These are phyloP conservation scores for Bathelium albidoporum DNA, from an alignment of 495 filamentous ascomycete genomes.

Conservation along the genomic window DNA sequence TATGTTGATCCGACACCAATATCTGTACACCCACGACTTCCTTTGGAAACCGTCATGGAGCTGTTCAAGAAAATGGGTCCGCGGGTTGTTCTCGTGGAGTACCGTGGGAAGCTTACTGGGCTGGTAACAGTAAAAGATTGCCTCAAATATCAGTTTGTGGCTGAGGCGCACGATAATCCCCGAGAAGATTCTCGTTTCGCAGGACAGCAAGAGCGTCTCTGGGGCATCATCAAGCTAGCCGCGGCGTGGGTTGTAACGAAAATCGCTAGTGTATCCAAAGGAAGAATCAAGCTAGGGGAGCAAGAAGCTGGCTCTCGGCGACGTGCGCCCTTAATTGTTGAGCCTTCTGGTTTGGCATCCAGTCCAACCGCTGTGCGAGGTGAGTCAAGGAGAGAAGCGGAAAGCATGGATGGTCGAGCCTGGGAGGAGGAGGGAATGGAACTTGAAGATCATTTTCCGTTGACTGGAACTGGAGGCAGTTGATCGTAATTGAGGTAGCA, in stretches of 20 bases:
- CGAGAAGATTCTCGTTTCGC: constrained; percentile 35
- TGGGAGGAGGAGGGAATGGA: constrained; percentile 2
- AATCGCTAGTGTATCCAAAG: background rate
- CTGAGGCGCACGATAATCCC: constrained; percentile 78
- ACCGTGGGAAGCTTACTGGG: constrained; percentile 69
- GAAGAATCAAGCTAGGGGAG: background rate
- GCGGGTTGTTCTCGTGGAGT: constrained; percentile 84
- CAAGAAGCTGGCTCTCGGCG: background rate
- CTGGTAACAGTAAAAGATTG: constrained; percentile 96
- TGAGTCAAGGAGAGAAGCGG: background rate
- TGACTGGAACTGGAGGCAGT: background rate
- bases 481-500: background rate
- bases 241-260: constrained; percentile 21
- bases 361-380: background rate
- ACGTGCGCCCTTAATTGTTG: background rate
- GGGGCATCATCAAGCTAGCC: constrained; percentile 22
- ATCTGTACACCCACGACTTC: constrained; percentile 80
- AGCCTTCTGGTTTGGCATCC: background rate
- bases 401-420: background rate
- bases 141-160: constrained; percentile 94
- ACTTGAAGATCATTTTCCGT: constrained; percentile 2
- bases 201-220: constrained; percentile 26
- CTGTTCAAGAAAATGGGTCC: constrained; percentile 98
- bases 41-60: constrained; percentile 96
- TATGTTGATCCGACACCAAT: constrained; percentile 88